Percentiles rank a stretch among this genome's conserved stretches.
phyloP scores from a whole-genome alignment of 257 asterid species.

The Ajuga chamaepitys region DNA sequence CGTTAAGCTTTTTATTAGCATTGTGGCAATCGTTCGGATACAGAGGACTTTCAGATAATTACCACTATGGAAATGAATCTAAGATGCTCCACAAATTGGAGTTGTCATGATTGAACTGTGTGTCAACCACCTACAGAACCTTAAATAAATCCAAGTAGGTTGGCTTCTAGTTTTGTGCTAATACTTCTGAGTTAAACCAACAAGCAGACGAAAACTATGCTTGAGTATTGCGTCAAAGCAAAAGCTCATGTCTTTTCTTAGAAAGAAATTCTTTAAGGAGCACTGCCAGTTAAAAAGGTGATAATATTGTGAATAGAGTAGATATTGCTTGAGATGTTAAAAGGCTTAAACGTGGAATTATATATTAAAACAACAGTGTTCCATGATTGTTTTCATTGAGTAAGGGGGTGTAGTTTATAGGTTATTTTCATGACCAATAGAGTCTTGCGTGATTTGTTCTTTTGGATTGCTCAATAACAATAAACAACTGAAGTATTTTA shows the following conservation, averaged over 20 bases:
- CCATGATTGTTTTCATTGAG: neutral
- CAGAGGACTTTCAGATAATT: neutral
- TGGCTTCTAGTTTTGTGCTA: neutral
- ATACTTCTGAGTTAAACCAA: neutral
- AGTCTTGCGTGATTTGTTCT: neutral
- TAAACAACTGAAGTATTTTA: neutral
- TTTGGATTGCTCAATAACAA: neutral
- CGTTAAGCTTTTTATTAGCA: neutral
- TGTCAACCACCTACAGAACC: neutral
- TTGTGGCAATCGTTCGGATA: neutral
- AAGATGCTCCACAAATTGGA: neutral
- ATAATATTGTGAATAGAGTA: neutral
- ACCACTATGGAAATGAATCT: neutral
- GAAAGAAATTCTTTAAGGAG: neutral
- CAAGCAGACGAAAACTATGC: neutral
- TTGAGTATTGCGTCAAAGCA: neutral
- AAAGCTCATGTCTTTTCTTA: neutral
- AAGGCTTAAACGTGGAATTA: neutral
- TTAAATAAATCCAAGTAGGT: neutral
- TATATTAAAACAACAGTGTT: neutral
- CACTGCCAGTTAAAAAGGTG: neutral
- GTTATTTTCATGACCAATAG: neutral
- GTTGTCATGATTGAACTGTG: neutral
- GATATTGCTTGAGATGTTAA: neutral
- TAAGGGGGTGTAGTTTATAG: neutral